A percentile compares a stretch with the other conserved stretches of the same genome.
Evolutionary conservation across 164 flowering plant genomes (phyloP).

Genomic region (Vitis rotundifolia): DNA sequence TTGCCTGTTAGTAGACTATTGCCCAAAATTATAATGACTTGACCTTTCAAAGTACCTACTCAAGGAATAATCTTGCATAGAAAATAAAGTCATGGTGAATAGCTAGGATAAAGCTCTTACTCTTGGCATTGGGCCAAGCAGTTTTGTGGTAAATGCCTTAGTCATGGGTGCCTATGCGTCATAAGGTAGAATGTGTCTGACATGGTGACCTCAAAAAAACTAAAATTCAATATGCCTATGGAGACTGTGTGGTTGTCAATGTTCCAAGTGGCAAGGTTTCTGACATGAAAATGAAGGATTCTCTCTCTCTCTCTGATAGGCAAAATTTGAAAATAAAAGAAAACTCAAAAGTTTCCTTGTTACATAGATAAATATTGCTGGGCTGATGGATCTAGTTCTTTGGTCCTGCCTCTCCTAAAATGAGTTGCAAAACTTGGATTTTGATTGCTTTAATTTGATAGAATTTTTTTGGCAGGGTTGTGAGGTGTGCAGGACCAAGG

Average conservation of each 20-base stretch:
- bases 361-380: not conserved
- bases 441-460: conserved; percentile 2
- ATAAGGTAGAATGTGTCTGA: too few relatives aligned
- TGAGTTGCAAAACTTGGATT: not conserved
- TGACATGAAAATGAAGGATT: too few relatives aligned
- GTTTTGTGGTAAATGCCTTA: too few relatives aligned
- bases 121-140: too few relatives aligned
- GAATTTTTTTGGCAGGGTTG: conserved; percentile 63
- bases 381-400: not conserved
- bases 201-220: too few relatives aligned
- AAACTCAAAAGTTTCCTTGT: not conserved
- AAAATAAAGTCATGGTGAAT: not conserved
- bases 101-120: not conserved
- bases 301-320: too few relatives aligned
- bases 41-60: not conserved
- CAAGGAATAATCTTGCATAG: not conserved
- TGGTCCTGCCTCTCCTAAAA: not conserved
- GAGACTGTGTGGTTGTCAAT: too few relatives aligned
- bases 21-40: not conserved
- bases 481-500: conserved; percentile 77
- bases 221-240: too few relatives aligned
- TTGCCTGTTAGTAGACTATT: not conserved
- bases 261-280: too few relatives aligned
- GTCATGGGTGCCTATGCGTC: too few relatives aligned
- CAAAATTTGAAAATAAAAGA: not conserved